These are phyloP conservation scores for Raddia distichophylla DNA, from an alignment of 176 grass and related monocot genomes.

Conservation along the genomic window DNA sequence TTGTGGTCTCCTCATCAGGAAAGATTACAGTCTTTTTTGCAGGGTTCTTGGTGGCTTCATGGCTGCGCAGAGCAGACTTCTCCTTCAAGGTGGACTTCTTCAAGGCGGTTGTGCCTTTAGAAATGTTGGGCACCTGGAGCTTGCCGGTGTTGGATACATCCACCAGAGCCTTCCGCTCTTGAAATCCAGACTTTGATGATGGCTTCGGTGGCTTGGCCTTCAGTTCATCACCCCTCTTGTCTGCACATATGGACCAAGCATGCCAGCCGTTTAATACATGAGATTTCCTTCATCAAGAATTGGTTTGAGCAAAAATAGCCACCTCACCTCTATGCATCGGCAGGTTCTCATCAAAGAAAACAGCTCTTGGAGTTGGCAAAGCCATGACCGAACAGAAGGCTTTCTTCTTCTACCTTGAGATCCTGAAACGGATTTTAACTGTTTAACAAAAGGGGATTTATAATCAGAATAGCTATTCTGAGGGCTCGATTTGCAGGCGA, in stretches of 20 bases:
- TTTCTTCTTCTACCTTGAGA: constrained; percentile 18
- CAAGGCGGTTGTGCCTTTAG: constrained; percentile 28
- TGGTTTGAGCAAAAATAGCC: constrained; percentile 14
- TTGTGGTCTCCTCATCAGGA: constrained; percentile 51
- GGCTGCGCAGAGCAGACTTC: constrained; percentile 34
- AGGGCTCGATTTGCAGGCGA: constrained; percentile 7
- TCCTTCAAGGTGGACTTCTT: constrained; percentile 51
- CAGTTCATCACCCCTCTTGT: constrained; percentile 46
- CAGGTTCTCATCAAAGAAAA: constrained; percentile 59
- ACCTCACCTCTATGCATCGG: constrained; percentile 47
- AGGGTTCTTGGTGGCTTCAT: constrained; percentile 42
- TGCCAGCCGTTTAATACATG: not conserved
- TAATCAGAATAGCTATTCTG: not conserved
- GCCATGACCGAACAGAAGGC: constrained; percentile 53
- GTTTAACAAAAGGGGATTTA: not conserved
- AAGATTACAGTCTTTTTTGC: constrained; percentile 40
- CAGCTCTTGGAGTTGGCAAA: constrained; percentile 39
- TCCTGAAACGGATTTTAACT: not conserved
- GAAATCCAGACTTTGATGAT: constrained; percentile 39
- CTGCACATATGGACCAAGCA: constrained; percentile 31
- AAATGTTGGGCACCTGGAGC: constrained; percentile 27
- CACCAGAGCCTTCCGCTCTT: constrained; percentile 55
- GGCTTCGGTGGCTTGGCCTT: constrained; percentile 60
- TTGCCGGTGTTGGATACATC: constrained; percentile 62
- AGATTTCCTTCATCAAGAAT: not conserved